phyloP scores from a whole-genome alignment of 1,284 basidiomycete species.

The Trichosporon sp. region DNA sequence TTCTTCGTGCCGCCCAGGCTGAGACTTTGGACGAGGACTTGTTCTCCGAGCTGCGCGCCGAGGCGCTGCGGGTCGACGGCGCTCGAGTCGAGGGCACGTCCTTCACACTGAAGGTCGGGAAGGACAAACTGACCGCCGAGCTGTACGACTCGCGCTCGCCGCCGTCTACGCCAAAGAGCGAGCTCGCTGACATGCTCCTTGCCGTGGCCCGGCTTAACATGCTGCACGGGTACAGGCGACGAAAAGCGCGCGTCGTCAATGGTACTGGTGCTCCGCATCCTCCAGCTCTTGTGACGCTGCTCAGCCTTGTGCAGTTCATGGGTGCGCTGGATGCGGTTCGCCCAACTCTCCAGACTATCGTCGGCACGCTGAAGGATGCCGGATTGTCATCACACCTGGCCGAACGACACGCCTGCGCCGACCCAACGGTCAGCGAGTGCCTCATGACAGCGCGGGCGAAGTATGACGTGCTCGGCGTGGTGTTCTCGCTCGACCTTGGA shows the following conservation, averaged over 20 bases:
- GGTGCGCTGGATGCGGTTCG: constrained; percentile 13
- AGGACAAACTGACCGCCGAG: constrained; percentile 29
- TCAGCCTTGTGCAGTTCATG: constrained; percentile 27
- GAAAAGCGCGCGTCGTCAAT: constrained; percentile 29
- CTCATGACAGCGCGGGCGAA: constrained; percentile 17
- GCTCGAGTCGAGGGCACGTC: constrained; percentile 21
- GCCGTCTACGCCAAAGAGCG: not conserved
- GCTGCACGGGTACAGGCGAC: constrained; percentile 27
- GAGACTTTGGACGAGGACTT: constrained; percentile 47
- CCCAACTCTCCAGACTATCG: constrained; percentile 19
- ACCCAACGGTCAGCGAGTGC: constrained; percentile 2
- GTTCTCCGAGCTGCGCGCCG: constrained; percentile 33
- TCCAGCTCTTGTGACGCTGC: constrained; percentile 28
- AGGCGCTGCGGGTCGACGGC: constrained; percentile 20
- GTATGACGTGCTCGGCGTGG: constrained; percentile 19
- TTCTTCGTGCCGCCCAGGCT: constrained; percentile 36
- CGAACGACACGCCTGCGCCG: constrained; percentile 6
- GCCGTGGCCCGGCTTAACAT: constrained; percentile 26
- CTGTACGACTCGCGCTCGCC: constrained; percentile 32
- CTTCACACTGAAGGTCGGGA: constrained; percentile 22
- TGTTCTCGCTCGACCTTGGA: constrained; percentile 22
- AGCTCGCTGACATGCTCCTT: constrained; percentile 34
- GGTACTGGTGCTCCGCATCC: not conserved
- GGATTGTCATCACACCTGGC: constrained; percentile 18
- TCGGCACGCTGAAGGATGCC: constrained; percentile 13